A percentile compares a stretch with the other conserved stretches of the same genome.
Evolutionary conservation across 2,329 filamentous ascomycete genomes (phyloP).

Genomic region (Helotiales sp.): DNA sequence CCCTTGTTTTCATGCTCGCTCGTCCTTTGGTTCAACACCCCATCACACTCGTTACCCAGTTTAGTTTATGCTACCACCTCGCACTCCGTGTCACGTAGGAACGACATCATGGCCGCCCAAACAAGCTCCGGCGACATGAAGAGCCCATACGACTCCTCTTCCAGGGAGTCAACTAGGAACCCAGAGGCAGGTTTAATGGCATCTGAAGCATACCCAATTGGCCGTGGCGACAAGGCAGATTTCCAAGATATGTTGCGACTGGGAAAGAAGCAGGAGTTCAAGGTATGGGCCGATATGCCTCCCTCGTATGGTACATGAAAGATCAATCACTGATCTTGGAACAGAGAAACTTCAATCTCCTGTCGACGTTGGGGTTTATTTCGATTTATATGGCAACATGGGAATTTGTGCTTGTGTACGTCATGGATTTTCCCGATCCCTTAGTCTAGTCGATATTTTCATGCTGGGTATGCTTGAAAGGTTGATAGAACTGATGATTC

Average conservation of each 20-base stretch:
- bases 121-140: constrained; percentile 2
- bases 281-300: constrained; percentile 22
- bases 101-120: constrained; percentile 4
- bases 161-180: constrained; percentile 20
- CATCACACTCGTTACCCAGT: not conserved
- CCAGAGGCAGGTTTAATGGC: constrained; percentile 15
- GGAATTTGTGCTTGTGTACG: constrained; percentile 48
- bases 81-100: not conserved
- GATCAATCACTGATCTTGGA: constrained; percentile 6
- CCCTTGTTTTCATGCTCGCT: not conserved
- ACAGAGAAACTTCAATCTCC: constrained; percentile 49
- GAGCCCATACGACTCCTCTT: constrained; percentile 13
- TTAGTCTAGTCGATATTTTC: not conserved
- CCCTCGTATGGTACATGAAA: not conserved
- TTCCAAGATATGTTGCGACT: constrained; percentile 44
- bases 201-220: not conserved
- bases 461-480: not conserved
- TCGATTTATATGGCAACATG: constrained; percentile 51
- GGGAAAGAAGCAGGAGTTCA: constrained; percentile 42
- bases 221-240: constrained; percentile 40
- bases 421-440: not conserved
- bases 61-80: not conserved
- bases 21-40: not conserved
- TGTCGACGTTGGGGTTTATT: constrained; percentile 50
- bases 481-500: not conserved